Base-by-base conservation (phyloP, 2,329 filamentous ascomycete genomes). In the Neofusicoccum sp. region DNA sequence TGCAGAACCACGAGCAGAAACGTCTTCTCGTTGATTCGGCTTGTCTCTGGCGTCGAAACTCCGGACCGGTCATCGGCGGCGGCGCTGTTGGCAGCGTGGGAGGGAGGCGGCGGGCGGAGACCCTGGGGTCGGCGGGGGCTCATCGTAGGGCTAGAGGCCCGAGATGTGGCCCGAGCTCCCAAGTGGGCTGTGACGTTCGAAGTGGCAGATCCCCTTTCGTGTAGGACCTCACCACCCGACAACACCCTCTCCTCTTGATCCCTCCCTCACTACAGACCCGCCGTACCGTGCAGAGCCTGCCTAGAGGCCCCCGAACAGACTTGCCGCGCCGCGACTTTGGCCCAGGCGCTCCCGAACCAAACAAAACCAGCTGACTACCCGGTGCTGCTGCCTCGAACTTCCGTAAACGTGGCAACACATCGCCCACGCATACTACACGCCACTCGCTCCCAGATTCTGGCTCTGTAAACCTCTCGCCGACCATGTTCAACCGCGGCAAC, bases 401-500 rank as follows among this genome's bases (percentile, higher is more conserved):
- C 20, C 40, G 54, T 34, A 58, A 58, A 58, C 54, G 54, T 58
- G 54, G 40, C 54, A 58, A 58, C 54, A 58, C 30, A 47, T 26
- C 30, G 20, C 24, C 36, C 28, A 38, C 43, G 16, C 12, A 47
- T 14, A 58, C n/a, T 36, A 58, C n/a, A 57, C 3, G 8, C 20
- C 40, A 24, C 41, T 12, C 30, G 20, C 9, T 45, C 4, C 38
- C 14, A 38, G 36, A 8, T 12, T 6, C n/a, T 28, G 12, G 11
- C 26, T 14, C 38, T 12, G 34, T 16, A 33, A 12, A 56, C 3
- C 34, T 14, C 4, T 24, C 9, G 5, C n/a, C 51, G 9, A 59
- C n/a, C 54, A 86, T 86, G 83, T 86, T 85, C 70, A 85, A 84
- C 70, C 80, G 83, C 64, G 79, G 80, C 68, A 80, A 81, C 62